Base-by-base conservation (phyloP, 345 rosid species). In the Kandelia obovata region DNA sequence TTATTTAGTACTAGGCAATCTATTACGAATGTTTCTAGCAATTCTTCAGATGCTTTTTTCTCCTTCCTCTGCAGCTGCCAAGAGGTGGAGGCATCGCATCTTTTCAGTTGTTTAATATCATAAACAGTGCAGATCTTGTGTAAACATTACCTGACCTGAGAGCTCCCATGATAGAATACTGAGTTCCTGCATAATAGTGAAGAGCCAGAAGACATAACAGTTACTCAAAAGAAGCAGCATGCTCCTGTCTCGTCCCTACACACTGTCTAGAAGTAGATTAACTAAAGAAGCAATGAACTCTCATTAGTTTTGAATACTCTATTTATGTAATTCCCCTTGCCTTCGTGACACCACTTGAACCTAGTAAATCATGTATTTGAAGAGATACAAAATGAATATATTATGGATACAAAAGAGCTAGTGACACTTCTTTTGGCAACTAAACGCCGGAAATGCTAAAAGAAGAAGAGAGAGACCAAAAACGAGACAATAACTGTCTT, bases 141-240 rank as follows among this genome's bases (percentile, higher is more conserved):
- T 10, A 34, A 34, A 34, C 0, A 34, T 6, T 7, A 34, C 47
- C 47, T 90, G 58, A 34, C 47, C 47, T 90, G 58, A 93, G 87
- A 81, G 97, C 96, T 23, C 96, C 97, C 92, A 89, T 89, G 32
- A 88, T 91, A 7, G 98, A 96, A 83, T 91, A 94, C 65, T 91
- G 97, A 68, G 94, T 89, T 75, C 98, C 97, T 8, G 87, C 91
- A 23, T 91, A 94, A 68, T 88, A 88, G 47, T 91, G 98, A 76
- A 94, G 62, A 94, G 37, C 37, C 9, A 7, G 8, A 91, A 94
- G 80, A 77, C 69, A 65, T 91, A 91, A 82, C 96, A 88, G 67
- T 67, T 89, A 21, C 73, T 88, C 90, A 62, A 91, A 94, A 9
- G 94, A 85, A 61, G 91, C 92, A 49, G 95, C 97, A 78, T 88